Conservation (phyloP, 257 asterid species). For the Solanum habrochaites region DNA sequence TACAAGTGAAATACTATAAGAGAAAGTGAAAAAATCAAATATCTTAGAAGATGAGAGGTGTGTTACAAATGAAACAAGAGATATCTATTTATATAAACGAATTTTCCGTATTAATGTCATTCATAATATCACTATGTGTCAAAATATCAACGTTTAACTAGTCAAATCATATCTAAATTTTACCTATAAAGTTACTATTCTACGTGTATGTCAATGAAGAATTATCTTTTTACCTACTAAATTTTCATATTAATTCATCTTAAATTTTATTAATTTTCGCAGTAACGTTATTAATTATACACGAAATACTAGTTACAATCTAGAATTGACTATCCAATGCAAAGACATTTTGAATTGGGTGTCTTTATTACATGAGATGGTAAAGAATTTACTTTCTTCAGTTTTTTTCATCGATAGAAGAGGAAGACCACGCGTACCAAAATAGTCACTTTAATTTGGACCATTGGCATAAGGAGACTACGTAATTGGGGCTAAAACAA, state of each 20-base stretch:
- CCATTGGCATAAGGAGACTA: neutral
- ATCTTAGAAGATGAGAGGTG: no score
- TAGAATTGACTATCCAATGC: neutral
- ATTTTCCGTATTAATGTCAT: neutral
- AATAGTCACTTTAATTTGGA: neutral
- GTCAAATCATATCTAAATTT: no score
- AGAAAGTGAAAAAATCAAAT: no score
- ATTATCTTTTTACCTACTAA: no score
- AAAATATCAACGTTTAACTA: no score
- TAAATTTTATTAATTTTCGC: neutral
- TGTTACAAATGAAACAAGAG: no score
- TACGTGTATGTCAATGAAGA: neutral
- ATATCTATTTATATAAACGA: fast-evolving
- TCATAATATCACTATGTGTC: neutral
- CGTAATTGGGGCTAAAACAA: no score
- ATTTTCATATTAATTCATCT: no score
- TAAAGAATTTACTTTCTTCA: neutral
- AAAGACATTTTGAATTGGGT: neutral
- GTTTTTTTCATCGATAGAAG: neutral
- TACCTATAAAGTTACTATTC: no score
- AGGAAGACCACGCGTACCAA: neutral
- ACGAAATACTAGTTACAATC: neutral
- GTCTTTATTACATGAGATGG: neutral
- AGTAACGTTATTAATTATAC: neutral
- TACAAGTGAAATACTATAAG: neutral